Evolutionary conservation across 2,329 filamentous ascomycete genomes (phyloP).

Genomic region (Metarhizium humberi): DNA sequence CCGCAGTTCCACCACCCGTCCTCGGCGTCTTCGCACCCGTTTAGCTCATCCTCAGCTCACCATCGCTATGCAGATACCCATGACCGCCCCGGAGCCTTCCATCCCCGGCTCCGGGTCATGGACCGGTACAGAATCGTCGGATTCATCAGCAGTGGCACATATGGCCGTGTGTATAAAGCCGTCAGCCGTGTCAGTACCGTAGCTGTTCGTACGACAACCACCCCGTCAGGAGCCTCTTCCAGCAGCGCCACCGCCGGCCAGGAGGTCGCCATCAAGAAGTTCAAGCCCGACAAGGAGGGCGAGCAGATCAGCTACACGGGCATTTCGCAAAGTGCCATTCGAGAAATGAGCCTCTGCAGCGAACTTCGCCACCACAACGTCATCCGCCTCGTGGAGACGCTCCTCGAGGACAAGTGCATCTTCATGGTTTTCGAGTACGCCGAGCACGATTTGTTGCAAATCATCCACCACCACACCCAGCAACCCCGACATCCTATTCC

Average conservation of each 20-base stretch:
- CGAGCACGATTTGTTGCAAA: conserved; percentile 93
- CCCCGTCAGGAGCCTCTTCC: conserved; percentile 2
- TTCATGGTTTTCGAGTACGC: conserved; percentile 99
- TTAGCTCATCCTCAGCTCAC: conserved; percentile 22
- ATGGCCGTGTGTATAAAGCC: conserved; percentile 96
- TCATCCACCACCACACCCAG: conserved; percentile 95
- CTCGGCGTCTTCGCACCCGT: conserved; percentile 10
- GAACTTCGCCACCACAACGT: conserved; percentile 85
- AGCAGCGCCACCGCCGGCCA: conserved; percentile 44
- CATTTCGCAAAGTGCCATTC: conserved; percentile 92
- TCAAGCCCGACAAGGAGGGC: conserved; percentile 98
- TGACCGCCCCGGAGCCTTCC: conserved; percentile 47
- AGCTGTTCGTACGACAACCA: conserved; percentile 3
- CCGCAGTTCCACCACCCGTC: conserved; percentile 15
- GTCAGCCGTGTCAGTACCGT: conserved; percentile 43
- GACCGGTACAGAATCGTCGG: conserved; percentile 95
- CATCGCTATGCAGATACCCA: conserved; percentile 36
- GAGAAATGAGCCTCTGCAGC: conserved; percentile 94
- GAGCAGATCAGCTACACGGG: conserved; percentile 92
- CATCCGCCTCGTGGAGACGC: conserved; percentile 86
- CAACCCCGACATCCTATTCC: conserved; percentile 82
- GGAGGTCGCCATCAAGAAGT: conserved; percentile 98
- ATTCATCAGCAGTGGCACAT: conserved; percentile 96
- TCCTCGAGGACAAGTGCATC: conserved; percentile 96
- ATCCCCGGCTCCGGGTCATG: conserved; percentile 76